Base-by-base conservation (phyloP, 306 rosid species). In the Medicago ruthenica region DNA sequence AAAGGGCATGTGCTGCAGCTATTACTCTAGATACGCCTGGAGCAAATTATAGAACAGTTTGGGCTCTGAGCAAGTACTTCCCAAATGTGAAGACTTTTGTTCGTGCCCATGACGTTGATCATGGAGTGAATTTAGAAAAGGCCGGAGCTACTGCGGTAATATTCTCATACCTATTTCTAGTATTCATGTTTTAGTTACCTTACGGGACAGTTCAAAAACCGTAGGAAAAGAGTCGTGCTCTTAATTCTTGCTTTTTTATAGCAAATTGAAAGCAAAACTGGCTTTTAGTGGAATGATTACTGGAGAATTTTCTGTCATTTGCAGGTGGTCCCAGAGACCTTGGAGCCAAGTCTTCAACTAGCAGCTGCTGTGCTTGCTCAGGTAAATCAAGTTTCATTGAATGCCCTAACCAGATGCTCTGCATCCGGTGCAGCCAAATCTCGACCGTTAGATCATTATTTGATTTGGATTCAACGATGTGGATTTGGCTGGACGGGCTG, bases 111-210 rank as follows among this genome's bases (percentile, higher is more conserved):
- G 99, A 96, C 21, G 99, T 96, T 73, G 97, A 96, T 85, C 98
- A 96, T 79, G 99, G 99, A 73, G 87, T 96, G 84, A 96, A 96
- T 88, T 90, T 96, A 83, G 99, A 96, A 76, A 96, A 96, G 90
- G 99, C 99, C 36, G 99, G 99, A 84, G 99, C 99, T 64, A 96
- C 99, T 42, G 99, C 99, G 83, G 99, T 96, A 92, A 85, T 79
- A 77, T 45, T 82, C 81, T 72, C 6, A 48, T 76, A 22, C 62
- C 53, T 65, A 18, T 51, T 78, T 78, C 64, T 73, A 61, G 55
- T 71, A 12, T 84, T 73, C 47, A 31, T 14, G 48, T 79, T 55
- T 64, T 63, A 71, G 59, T 79, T 76, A 50, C 64, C 74, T 48
- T 62, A 10, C 67, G 70, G 7, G 34, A 44, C 10, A 64, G 45